phyloP scores from a whole-genome alignment of 148 eudicot species.

The Mesembryanthemum crystallinum region DNA sequence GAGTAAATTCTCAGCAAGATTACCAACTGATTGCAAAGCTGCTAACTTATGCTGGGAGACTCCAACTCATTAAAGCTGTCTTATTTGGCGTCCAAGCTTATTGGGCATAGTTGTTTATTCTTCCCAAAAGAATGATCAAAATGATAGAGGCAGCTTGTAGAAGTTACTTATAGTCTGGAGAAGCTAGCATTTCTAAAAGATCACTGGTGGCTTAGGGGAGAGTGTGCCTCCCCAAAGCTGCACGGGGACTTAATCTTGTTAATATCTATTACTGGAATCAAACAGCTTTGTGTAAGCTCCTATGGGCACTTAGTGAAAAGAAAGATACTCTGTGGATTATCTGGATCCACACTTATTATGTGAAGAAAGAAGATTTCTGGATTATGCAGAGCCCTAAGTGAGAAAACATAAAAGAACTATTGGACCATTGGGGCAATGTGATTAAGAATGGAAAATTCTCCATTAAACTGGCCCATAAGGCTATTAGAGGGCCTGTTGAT shows the following conservation, averaged over 20 bases:
- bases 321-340: background rate
- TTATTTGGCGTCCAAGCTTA: background rate
- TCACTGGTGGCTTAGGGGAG: background rate
- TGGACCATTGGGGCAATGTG: too few species aligned
- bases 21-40: background rate
- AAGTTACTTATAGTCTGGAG: background rate
- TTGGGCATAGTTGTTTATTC: background rate
- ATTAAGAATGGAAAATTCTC: too few species aligned
- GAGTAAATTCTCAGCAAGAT: background rate
- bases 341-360: background rate
- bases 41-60: background rate
- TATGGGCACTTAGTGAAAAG: background rate
- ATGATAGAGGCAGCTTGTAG: background rate
- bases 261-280: background rate
- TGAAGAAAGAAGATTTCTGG: background rate
- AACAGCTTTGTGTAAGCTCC: background rate
- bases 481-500: too few species aligned
- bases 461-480: too few species aligned
- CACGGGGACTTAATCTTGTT: background rate
- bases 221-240: background rate
- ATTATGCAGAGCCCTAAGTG: background rate
- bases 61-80: too few species aligned
- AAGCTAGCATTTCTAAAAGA: background rate
- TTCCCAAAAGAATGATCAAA: too few species aligned
- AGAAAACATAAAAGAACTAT: too few species aligned